phyloP scores from a whole-genome alignment of 768 basidiomycete species.

The Serendipita vermifera region DNA sequence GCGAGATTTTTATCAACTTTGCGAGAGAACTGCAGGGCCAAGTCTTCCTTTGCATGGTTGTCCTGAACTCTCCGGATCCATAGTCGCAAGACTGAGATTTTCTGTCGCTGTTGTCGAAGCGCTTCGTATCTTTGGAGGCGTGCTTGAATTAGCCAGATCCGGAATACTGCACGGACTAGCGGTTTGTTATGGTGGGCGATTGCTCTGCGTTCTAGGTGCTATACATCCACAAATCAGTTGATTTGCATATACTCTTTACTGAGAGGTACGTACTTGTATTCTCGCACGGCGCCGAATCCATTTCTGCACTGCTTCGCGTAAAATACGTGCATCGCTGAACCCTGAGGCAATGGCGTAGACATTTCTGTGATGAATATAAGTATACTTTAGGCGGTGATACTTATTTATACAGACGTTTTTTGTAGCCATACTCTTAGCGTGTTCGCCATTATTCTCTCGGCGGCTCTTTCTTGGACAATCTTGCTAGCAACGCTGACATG shows the following conservation, averaged over 20 bases:
- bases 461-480: neutral
- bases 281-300: neutral
- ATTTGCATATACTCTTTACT: neutral
- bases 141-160: neutral
- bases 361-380: neutral
- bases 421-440: neutral
- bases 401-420: neutral
- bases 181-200: constrained; percentile 3
- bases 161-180: neutral
- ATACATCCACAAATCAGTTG: neutral
- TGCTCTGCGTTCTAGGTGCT: constrained; percentile 4
- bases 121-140: neutral
- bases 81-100: neutral
- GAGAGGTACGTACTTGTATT: neutral
- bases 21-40: neutral
- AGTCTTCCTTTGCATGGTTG: neutral
- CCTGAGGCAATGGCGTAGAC: neutral
- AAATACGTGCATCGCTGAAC: constrained; percentile 4
- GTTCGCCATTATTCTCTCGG: neutral
- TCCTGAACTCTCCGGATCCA: neutral
- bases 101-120: neutral
- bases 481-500: neutral
- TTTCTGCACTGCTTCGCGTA: neutral
- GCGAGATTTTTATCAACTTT: neutral
- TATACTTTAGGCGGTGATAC: neutral